Percentiles rank a stretch among this genome's conserved stretches.
Conservation (phyloP, 2,329 filamentous ascomycete genomes). For the Samsoniella hepiali region DNA sequence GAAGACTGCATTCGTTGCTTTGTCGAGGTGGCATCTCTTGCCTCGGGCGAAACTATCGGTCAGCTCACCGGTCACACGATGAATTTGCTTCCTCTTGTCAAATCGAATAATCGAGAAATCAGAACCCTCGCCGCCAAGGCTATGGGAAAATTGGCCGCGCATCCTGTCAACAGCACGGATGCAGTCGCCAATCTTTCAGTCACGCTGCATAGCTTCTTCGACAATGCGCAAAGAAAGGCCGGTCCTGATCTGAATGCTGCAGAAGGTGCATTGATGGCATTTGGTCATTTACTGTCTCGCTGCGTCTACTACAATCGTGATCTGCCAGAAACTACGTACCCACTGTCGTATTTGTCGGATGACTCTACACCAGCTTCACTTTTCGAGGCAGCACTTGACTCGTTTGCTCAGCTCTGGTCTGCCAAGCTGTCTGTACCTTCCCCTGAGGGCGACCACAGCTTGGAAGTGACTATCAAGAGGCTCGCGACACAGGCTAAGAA, state of each 20-base stretch:
- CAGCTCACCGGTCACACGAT: conserved; percentile 46
- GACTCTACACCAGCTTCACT: conserved; percentile 34
- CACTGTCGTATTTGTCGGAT: conserved; percentile 32
- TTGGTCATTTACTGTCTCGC: conserved; percentile 44
- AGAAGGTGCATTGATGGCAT: conserved; percentile 46
- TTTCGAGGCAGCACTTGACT: conserved; percentile 43
- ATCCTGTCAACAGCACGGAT: conserved; percentile 45
- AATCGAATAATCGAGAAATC: conserved; percentile 68
- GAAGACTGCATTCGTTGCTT: conserved; percentile 52
- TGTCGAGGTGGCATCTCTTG: conserved; percentile 50
- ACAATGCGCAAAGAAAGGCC: conserved; percentile 39
- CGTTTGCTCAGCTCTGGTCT: conserved; percentile 46
- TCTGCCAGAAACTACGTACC: conserved; percentile 29
- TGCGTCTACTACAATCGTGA: conserved; percentile 40
- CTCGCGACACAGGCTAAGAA: conserved; percentile 69
- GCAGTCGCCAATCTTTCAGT: conserved; percentile 26
- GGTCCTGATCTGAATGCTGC: conserved; percentile 44
- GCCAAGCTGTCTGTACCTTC: conserved; percentile 40
- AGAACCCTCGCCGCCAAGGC: conserved; percentile 65
- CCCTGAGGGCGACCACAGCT: conserved; percentile 28
- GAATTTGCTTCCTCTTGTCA: conserved; percentile 58
- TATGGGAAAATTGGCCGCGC: conserved; percentile 73
- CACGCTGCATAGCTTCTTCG: conserved; percentile 42
- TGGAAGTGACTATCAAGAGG: conserved; percentile 54
- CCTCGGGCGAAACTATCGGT: conserved; percentile 49